phyloP scores from a whole-genome alignment of 495 filamentous ascomycete genomes.

The Saxispiralis lemnorum region DNA sequence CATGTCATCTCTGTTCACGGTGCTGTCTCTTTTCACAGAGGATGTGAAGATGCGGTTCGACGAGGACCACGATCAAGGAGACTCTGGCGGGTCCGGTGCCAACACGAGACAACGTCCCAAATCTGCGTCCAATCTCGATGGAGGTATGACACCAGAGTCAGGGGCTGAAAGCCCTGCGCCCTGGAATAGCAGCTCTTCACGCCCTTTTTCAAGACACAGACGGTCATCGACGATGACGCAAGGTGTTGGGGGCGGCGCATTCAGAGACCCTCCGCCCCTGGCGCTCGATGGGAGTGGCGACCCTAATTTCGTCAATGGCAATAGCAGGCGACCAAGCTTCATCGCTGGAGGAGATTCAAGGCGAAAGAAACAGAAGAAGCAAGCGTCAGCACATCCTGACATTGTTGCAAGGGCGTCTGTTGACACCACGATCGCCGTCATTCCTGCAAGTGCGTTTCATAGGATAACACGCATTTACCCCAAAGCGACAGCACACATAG shows the following conservation, averaged over 20 bases:
- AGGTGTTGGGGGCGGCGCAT: conserved; percentile 12
- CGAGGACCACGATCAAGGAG: conserved; percentile 21
- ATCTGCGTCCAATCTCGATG: conserved; percentile 5
- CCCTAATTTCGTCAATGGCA: conserved; percentile 4
- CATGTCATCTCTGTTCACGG: conserved; percentile 96
- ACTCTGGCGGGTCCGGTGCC: conserved; percentile 9
- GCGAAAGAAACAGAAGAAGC: conserved; percentile 29
- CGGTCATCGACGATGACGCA: conserved; percentile 15
- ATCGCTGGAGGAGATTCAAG: conserved; percentile 7
- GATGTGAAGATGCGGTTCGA: conserved; percentile 65
- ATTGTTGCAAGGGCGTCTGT: conserved; percentile 92
- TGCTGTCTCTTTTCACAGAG: conserved; percentile 89
- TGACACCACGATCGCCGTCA: conserved; percentile 95
- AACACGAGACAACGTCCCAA: conserved; percentile 1
- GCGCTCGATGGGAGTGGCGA: conserved; percentile 26
- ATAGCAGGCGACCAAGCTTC: conserved; percentile 5
- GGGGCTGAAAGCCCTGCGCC: conserved; percentile 8
- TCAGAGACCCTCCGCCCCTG: conserved; percentile 50
- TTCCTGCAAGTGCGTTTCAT: conserved; percentile 86
- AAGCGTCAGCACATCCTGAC: conserved; percentile 81
- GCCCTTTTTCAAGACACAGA: conserved; percentile 12
- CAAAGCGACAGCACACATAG: conserved; percentile 88
- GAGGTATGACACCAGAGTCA: conserved; percentile 10
- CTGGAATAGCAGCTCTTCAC: neutral
- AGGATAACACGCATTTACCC: conserved; percentile 89